Conservation (phyloP, 352 stramenopile genomes). For the Thalassiosira sp. region DNA sequence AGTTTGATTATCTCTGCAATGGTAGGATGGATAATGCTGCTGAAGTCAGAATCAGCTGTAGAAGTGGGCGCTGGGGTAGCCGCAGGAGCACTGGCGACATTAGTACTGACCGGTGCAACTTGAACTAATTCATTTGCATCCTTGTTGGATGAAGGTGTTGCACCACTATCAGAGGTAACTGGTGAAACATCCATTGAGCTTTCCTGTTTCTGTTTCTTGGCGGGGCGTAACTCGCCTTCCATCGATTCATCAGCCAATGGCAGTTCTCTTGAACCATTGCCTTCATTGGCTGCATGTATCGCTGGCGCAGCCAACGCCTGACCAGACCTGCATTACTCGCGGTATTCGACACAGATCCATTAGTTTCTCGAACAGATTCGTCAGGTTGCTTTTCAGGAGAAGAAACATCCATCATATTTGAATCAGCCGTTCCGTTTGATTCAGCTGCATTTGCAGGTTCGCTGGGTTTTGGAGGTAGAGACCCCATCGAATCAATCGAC, state of each 20-base stretch:
- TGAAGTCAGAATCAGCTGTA: background rate
- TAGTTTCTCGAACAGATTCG: conserved; percentile 2
- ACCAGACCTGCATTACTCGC: no score
- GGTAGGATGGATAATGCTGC: conserved; percentile 32
- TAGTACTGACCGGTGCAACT: background rate
- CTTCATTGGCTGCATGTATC: background rate
- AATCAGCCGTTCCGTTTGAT: background rate
- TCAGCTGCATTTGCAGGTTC: conserved; percentile 11
- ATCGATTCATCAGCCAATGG: conserved; percentile 28
- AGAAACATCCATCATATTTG: conserved; percentile 28
- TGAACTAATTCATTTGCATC: conserved; percentile 13
- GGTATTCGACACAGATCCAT: background rate
- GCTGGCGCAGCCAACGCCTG: background rate
- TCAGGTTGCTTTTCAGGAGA: conserved; percentile 14
- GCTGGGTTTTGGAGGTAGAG: conserved; percentile 3
- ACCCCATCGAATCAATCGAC: conserved; percentile 30
- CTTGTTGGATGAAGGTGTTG: conserved; percentile 5
- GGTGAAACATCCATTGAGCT: conserved; percentile 6
- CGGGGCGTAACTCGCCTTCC: conserved; percentile 24
- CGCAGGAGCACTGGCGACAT: background rate
- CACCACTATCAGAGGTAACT: background rate
- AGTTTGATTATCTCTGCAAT: conserved; percentile 53
- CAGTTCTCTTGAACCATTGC: conserved; percentile 17
- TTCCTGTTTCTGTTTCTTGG: conserved; percentile 42
- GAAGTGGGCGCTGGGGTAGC: background rate